Base-by-base conservation (phyloP, 2,329 filamentous ascomycete species). In the Penicillium rolfsii region DNA sequence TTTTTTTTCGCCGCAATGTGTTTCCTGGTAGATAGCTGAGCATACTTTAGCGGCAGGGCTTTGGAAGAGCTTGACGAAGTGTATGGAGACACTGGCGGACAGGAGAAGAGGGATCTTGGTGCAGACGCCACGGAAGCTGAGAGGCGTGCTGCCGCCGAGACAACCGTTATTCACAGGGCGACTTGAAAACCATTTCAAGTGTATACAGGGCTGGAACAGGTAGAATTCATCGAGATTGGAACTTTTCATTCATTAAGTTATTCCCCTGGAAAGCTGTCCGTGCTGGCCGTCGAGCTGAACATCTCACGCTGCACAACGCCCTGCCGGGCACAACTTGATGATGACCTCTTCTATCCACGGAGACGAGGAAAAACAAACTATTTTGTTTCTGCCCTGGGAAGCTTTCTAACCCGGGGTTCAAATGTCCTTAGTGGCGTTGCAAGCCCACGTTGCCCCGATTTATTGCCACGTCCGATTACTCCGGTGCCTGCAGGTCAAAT, bases 11-110 rank as follows among this genome's bases (percentile, higher is more conserved):
- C 46, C 38, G 33, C 35, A 11, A 53, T 58, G 36, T 58, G 56
- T 28, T 50, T 36, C 49, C 16, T 58, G 6, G 46, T 49, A 1
- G 36, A 40, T 7, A 14, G 46, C 11, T 58, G 56, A 49, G 48
- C 40, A 4, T 58, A 26, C 8, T 53, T 58, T 1, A 30, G 49
- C 19, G 56, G 56, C 2, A 38, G 40, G 3, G 43, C 56, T 3
- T n/a, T 58, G 28, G 56, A 58, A n/a, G 48, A 58, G 33, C 50
- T 58, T 22, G 56, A 58, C 33, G 50, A 53, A 9, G 50, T 53
- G 22, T 53, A 28, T 28, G 22, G 35, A 16, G 50, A 53, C 8
- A 28, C 35, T 4, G 40, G 35, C n/a, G 33, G 50, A 36, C 35
- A 53, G 24, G 50, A 53, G 36, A 35, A 53, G 19, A 53, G 35